Base-by-base conservation (phyloP, 139 green algal genomes). In the Coelastrella sp. region DNA sequence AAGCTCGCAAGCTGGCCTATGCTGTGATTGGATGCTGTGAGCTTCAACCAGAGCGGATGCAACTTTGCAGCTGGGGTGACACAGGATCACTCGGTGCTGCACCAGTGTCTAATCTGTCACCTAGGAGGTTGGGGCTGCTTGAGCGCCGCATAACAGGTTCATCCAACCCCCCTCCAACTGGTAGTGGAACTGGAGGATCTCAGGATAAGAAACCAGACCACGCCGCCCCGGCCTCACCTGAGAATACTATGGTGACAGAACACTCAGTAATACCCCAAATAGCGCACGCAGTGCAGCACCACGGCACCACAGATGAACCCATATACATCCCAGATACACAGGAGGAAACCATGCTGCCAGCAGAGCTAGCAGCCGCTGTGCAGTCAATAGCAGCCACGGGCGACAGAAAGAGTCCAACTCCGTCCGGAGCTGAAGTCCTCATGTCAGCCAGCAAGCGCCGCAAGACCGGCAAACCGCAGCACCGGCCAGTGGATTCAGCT, bases 401-500 rank as follows among this genome's bases (percentile, higher is more conserved):
- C n/a, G 68, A 76, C 17, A 24, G 68, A 76, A 76, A 25, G 19
- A 76, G 68, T 19, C 68, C 68, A 10, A 27, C 68, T 24, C 19
- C 19, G 19, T 8, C 17, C 7, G 68, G 8, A 27, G n/a, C 68
- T 27, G 68, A 76, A 4, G 4, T 76, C 7, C 19, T 19, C 8
- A 24, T 35, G 68, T 81, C 84, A 49, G 84, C 87, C 20, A 82
- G 65, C 87, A 91, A 91, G 79, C 63, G 87, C 49, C 78, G 87
- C 22, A 91, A 91, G 79, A 91, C 87, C 6, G 78, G 22, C 59
- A 87, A 82, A 22, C 87, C 87, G 22, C 87, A 82, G 79, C 78
- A 87, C 56, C 35, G 79, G 73, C 78, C 79, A 60, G 6, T 35
- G 22, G 76, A 58, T 20, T 49, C 70, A 35, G 73, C 35, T 35